Conservation (phyloP, 2,329 filamentous ascomycete genomes). For the Pestalotiopsis sp. region DNA sequence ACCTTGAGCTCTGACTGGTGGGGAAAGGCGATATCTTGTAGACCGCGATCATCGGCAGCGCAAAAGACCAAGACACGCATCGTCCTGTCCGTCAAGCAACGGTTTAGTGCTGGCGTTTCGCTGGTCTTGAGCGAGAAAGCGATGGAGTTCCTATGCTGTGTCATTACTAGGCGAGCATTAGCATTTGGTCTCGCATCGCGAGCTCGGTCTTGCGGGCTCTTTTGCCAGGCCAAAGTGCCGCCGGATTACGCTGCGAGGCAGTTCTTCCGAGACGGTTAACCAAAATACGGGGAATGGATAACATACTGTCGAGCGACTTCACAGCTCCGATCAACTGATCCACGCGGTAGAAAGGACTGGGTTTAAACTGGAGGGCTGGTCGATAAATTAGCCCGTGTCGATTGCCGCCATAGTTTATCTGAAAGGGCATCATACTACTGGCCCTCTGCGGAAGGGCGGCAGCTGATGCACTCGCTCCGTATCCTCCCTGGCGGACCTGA, state of each 20-base stretch:
- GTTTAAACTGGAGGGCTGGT: conserved; percentile 50
- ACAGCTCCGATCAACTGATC: conserved; percentile 65
- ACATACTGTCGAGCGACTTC: conserved; percentile 73
- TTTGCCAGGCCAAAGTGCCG: not conserved
- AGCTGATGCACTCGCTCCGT: conserved; percentile 6
- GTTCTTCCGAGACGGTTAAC: not conserved
- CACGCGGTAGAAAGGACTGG: conserved; percentile 84
- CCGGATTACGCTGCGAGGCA: not conserved
- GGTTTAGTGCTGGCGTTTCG: conserved; percentile 53
- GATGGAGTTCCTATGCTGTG: conserved; percentile 52
- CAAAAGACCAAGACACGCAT: conserved; percentile 84
- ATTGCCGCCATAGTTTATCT: not conserved
- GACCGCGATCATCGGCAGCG: conserved; percentile 62
- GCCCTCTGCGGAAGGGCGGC: conserved; percentile 5
- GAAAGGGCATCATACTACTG: conserved; percentile 5
- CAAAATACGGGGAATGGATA: not conserved
- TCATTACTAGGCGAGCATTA: conserved; percentile 49
- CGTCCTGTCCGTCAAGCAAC: conserved; percentile 61
- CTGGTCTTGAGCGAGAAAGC: conserved; percentile 49
- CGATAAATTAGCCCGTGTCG: not conserved
- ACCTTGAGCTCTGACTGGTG: conserved; percentile 91
- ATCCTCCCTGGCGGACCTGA: not conserved
- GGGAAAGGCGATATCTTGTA: conserved; percentile 84
- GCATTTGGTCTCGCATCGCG: not conserved
- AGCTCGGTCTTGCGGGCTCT: not conserved